Evolutionary conservation across 2,329 filamentous ascomycete genomes (phyloP), one percentile per base, ranked within the genome.

Genomic region (Aspergillus arachidicola): DNA sequence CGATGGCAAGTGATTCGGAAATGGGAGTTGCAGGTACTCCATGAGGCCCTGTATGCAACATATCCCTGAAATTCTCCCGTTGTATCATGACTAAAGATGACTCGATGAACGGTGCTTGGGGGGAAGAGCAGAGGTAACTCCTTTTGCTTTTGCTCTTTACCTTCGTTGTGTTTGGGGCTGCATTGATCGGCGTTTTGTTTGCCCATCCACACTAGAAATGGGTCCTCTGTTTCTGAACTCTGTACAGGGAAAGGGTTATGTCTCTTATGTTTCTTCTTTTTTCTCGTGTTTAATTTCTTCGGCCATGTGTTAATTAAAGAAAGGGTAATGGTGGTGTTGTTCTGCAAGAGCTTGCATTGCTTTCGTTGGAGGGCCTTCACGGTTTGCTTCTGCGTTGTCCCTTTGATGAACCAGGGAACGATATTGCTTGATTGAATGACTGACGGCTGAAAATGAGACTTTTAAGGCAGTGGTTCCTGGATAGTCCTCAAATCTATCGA

Each of bases 1-100:
- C 72, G 54, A 71, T 80, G 64, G 76, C 72, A 50, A 80, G 76
- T 60, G 78, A 80, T 64, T 80, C 78, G 3, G 78, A 80, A 34
- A 69, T 78, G 66, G 78, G 78, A 21, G 60, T 79, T 28, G 71
- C 70, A 30, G 75, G 73, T 21, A 76, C 76, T 53, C 78, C 78
- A 41, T 80, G 64, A 72, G 59, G 16, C 36, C 58, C 28, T 50
- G 16, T 28, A 26, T 16, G 34, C 38, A 30, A 48, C 32, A 48
- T 23, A 38, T 16, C 53, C 30, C 28, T 56, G 59, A 58, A 56
- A 57, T 57, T 46, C 59, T 50, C 57, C 62, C 54, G 66, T 67
- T 65, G 51, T 64, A 71, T 69, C 68, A 69, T 63, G 70, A 72
- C 66, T 67, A 72, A 69, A 69, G 65, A 72, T 60, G 70, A 72